Evolutionary conservation across 352 stramenopile genomes (phyloP), one percentile per base, ranked within the genome.

Genomic region (Phytopythium vexans): DNA sequence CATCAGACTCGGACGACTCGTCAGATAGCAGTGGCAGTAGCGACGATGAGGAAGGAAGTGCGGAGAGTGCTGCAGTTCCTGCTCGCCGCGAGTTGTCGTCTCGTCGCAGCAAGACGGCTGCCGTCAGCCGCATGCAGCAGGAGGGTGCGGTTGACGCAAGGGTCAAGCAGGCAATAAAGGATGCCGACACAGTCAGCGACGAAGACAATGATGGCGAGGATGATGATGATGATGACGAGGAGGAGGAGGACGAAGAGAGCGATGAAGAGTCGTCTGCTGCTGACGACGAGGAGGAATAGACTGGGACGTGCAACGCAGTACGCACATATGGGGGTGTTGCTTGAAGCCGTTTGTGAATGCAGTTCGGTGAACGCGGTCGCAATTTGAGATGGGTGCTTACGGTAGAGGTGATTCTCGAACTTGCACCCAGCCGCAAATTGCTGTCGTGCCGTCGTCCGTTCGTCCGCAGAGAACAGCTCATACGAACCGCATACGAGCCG

Each of bases 51-150:
- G 48, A 49, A 33, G 40, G 33, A 27, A 44, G 11, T 10, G 41
- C 43, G 8, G 34, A 45, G 36, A 42, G 31, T 14, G 36, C 39
- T 11, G 56, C 4, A 49, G 47, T 31, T 3, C 60, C 56, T 4
- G 48, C 47, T 4, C 70, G 67, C 0, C 77, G 76, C 9, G 62
- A 81, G 27, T 37, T 72, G 7, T 79, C 70, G 6, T 70, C 74
- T 37, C 74, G 77, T 35, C 69, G 81, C 36, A 86, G 74, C 52
- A 88, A 82, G 50, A 72, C 68, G 7, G 65, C 76, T 2, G 77
- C 77, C 9, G 70, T 82, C 36, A 78, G 66, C 54, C 74, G 77
- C 9, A 89, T 89, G 71, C 74, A 79, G 27, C 74, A 83, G 48
- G 65, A 82, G 44, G 65, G 68, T 14, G 73, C 84, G 15, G 79